phyloP scores from a whole-genome alignment of 2,329 filamentous ascomycete genomes.

The Neocatenulostroma microsporum region DNA sequence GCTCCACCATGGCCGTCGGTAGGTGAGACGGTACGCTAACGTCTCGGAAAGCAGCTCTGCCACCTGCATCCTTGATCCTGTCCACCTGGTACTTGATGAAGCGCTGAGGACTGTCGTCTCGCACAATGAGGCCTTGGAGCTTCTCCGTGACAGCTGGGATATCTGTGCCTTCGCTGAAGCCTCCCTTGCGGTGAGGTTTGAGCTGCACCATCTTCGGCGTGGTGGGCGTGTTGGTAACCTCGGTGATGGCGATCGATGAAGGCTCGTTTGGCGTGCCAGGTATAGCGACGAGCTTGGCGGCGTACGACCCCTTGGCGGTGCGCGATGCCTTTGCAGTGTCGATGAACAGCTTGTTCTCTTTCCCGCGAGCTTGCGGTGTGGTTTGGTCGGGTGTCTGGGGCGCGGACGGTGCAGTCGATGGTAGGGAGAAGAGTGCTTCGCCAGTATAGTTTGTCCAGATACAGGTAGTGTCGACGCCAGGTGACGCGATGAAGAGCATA shows the following conservation, averaged over 20 bases:
- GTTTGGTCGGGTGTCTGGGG: neutral
- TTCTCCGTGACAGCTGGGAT: constrained; percentile 16
- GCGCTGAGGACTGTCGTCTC: constrained; percentile 13
- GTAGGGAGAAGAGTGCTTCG: constrained; percentile 3
- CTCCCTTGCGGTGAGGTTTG: constrained; percentile 26
- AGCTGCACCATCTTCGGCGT: constrained; percentile 24
- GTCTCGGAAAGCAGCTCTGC: constrained; percentile 19
- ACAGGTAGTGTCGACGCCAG: too few species aligned
- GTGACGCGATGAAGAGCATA: constrained; percentile 20
- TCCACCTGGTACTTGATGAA: constrained; percentile 24
- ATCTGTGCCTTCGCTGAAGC: constrained; percentile 25
- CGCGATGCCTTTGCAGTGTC: neutral
- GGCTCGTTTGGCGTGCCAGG: constrained; percentile 19
- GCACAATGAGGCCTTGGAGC: constrained; percentile 15
- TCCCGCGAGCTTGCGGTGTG: neutral
- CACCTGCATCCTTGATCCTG: constrained; percentile 11
- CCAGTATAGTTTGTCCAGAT: neutral
- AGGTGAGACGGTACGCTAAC: constrained; percentile 20
- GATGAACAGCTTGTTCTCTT: neutral
- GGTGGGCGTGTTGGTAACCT: constrained; percentile 21
- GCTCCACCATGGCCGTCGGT: constrained; percentile 26
- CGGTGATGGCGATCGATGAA: constrained; percentile 21
- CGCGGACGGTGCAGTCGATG: neutral
- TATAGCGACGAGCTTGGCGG: too few species aligned
- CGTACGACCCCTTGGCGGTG: constrained; percentile 19